These are phyloP conservation scores for Scedosporium minutisporum DNA, from an alignment of 2,329 filamentous ascomycete species.

Conservation along the genomic window DNA sequence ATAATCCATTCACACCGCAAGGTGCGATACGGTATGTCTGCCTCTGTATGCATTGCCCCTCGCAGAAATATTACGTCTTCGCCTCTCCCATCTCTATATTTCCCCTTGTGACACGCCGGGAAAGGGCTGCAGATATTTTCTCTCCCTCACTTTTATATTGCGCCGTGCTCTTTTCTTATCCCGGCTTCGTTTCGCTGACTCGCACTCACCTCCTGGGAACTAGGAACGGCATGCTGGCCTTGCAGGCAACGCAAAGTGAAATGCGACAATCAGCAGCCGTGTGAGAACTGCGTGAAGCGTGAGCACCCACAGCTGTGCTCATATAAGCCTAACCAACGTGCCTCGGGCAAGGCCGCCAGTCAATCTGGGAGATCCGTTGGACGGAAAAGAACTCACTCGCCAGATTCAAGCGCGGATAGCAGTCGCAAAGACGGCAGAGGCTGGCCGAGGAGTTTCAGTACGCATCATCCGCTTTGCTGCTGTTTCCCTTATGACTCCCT, in stretches of 20 bases:
- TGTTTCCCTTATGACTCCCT: neutral
- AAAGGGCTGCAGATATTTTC: neutral
- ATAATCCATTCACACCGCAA: slow-evolving; percentile 63
- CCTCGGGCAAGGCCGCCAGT: slow-evolving; percentile 17
- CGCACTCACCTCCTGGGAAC: neutral
- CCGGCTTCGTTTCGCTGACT: neutral
- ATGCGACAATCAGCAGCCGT: slow-evolving; percentile 59
- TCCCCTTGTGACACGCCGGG: neutral
- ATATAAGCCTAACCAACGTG: slow-evolving; percentile 49
- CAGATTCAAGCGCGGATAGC: slow-evolving; percentile 17
- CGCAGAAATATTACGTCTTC: neutral
- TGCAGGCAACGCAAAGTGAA: slow-evolving; percentile 60
- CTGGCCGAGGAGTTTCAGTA: slow-evolving; percentile 33
- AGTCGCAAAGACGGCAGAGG: slow-evolving; percentile 12
- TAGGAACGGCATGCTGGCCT: slow-evolving; percentile 57
- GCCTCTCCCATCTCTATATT: neutral
- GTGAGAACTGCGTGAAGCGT: slow-evolving; percentile 58
- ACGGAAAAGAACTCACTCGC: slow-evolving; percentile 33
- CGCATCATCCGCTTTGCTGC: neutral
- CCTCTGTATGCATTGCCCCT: neutral
- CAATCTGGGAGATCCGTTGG: slow-evolving; percentile 10
- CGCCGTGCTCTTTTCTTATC: neutral
- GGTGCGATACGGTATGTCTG: slow-evolving; percentile 53
- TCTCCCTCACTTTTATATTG: neutral
- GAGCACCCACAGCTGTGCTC: slow-evolving; percentile 56